These are phyloP conservation scores for Houttuynia cordata DNA, from an alignment of 164 flowering plant species.

Conservation along the genomic window DNA sequence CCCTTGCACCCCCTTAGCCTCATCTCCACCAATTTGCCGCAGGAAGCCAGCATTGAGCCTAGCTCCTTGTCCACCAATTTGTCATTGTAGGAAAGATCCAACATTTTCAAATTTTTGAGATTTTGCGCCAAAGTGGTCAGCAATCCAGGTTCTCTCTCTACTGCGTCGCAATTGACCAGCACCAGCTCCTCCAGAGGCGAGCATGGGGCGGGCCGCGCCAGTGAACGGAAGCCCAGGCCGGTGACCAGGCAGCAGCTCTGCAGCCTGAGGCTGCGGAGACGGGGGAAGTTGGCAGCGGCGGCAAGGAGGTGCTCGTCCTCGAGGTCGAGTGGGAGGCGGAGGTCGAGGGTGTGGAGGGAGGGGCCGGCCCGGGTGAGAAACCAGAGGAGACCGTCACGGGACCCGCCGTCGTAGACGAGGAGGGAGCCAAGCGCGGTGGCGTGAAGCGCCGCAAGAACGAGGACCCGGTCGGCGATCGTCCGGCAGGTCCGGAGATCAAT, in stretches of 20 bases:
- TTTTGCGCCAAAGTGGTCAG: slow-evolving; percentile 56
- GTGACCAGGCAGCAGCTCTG: slow-evolving; percentile 77
- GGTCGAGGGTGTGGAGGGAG: slow-evolving; percentile 35
- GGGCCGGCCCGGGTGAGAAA: slow-evolving; percentile 31
- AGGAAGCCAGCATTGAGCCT: slow-evolving; percentile 55
- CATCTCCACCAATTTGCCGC: slow-evolving; percentile 35
- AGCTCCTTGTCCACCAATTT: slow-evolving; percentile 61
- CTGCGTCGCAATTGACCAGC: slow-evolving; percentile 59
- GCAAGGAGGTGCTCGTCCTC: slow-evolving; percentile 45
- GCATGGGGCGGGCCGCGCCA: slow-evolving; percentile 23
- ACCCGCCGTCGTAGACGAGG: slow-evolving; percentile 66
- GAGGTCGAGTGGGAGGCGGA: slow-evolving; percentile 77
- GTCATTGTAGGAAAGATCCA: slow-evolving; percentile 69
- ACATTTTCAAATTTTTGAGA: slow-evolving; percentile 34
- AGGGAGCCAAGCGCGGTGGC: slow-evolving; percentile 37
- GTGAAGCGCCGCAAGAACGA: slow-evolving; percentile 39
- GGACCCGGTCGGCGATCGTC: slow-evolving; percentile 37
- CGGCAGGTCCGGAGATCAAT: slow-evolving; percentile 60
- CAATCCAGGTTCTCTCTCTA: slow-evolving; percentile 63
- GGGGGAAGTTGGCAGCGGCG: slow-evolving; percentile 28
- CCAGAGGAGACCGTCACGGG: slow-evolving; percentile 38
- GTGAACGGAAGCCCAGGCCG: slow-evolving; percentile 46
- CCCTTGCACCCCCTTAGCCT: slow-evolving; percentile 57
- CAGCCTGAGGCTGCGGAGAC: slow-evolving; percentile 36
- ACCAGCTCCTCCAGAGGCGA: slow-evolving; percentile 47